Evolutionary conservation across 208 protist species (phyloP), one percentile per base, ranked within the genome.

Genomic region (Herpetomonas samuelpessoai): DNA sequence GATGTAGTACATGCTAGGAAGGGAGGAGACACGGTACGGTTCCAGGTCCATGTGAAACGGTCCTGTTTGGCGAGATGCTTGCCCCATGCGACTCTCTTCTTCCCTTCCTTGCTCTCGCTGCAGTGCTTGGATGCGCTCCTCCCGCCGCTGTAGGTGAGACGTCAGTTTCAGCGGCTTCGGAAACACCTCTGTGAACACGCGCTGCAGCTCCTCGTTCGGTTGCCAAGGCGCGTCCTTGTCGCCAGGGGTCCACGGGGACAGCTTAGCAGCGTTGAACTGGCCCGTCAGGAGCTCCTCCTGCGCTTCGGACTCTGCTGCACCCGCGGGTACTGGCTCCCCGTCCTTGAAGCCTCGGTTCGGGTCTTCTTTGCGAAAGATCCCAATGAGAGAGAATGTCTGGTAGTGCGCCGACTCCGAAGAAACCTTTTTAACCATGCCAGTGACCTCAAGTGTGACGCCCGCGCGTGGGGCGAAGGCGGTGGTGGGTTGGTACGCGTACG

Each of bases 1-100:
- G 59, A 97, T 93, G 64, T 97, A 97, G 65, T 89, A 94, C 25
- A 97, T 67, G 47, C 68, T 71, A 7, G 82, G 71, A 38, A 96
- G 61, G 35, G 50, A 63, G 38, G 87, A 85, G 10, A 94, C 83
- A 1, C 65, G 65, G 66, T 88, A 96, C 35, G 54, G 53, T 6
- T 65, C 70, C 3, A 96, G 72, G 41, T 90, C 67, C 1, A 96
- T 10, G 62, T 95, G 89, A 29, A 44, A 38, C 2, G 59, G 55
- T 26, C 28, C 55, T 9, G 3, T n/a, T 7, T 3, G 24, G 38
- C 31, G 22, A 29, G 18, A 19, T 25, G 38, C 25, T 57, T 52
- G 51, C 31, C 19, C 26, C 50, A 28, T 21, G 10, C 18, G 18
- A 14, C 14, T 41, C 31, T 21, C 28, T 48, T 30, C 22, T 18